A percentile compares a stretch with the other conserved stretches of the same genome.
These are phyloP conservation scores for Candida saitoana DNA, from an alignment of 805 yeast genomes.

Conservation along the genomic window DNA sequence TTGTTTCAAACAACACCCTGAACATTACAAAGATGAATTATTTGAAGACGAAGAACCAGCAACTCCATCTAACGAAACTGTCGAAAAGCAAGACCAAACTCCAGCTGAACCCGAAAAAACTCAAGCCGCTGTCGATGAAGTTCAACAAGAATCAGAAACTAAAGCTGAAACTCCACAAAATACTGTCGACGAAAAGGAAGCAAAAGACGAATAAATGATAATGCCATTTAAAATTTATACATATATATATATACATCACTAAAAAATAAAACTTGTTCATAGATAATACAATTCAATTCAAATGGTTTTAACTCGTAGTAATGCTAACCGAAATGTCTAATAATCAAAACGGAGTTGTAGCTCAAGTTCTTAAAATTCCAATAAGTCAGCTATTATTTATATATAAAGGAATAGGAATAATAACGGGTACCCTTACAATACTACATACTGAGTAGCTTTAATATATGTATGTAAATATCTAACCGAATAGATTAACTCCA, in stretches of 20 bases:
- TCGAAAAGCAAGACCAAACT: background rate
- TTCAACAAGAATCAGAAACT: conserved; percentile 2
- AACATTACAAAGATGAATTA: conserved; percentile 87
- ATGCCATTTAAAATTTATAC: too few species aligned
- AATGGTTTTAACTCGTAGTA: too few species aligned
- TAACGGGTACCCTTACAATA: too few species aligned
- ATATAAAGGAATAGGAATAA: too few species aligned
- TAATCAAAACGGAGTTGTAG: too few species aligned
- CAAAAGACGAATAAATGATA: conserved; percentile 1
- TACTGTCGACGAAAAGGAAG: background rate
- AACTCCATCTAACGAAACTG: background rate
- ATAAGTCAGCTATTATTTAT: too few species aligned
- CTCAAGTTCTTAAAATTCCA: too few species aligned
- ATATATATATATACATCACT: background rate
- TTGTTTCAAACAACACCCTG: conserved; percentile 91
- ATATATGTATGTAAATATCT: too few species aligned
- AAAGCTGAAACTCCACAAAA: background rate
- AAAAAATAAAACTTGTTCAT: background rate
- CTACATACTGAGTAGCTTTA: too few species aligned
- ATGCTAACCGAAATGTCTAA: too few species aligned
- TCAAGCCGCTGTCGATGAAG: conserved; percentile 11
- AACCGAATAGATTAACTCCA: too few species aligned
- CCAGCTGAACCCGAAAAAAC: conserved; percentile 2
- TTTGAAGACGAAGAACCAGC: conserved; percentile 63
- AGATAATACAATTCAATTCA: too few species aligned